Evolutionary conservation across 108 stramenopile genomes (phyloP).

Genomic region (Pinguiococcus pyrenoidosus): DNA sequence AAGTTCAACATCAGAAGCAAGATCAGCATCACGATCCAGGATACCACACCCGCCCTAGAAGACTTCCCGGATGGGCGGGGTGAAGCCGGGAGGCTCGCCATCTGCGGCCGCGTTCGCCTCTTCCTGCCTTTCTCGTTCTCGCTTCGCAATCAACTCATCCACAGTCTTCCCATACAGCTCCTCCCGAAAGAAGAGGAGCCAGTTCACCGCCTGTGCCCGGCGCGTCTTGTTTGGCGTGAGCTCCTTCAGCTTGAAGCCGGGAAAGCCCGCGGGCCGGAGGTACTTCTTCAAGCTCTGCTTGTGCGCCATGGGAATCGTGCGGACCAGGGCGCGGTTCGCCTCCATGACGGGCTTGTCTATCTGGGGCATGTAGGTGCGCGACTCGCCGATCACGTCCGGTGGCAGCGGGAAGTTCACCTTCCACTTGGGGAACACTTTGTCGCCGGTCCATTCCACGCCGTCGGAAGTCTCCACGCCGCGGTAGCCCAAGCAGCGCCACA

Average conservation of each 20-base stretch:
- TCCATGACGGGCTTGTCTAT: conserved; percentile 57
- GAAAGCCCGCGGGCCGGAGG: conserved; percentile 65
- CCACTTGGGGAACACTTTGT: conserved; percentile 75
- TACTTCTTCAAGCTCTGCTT: conserved; percentile 62
- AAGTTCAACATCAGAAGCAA: no score
- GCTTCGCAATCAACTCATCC: conserved; percentile 61
- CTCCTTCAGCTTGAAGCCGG: conserved; percentile 60
- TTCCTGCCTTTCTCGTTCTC: conserved; percentile 36
- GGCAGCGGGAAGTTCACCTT: conserved; percentile 64
- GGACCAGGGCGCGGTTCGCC: conserved; percentile 51
- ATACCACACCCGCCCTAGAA: no score
- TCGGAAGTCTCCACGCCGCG: conserved; percentile 3
- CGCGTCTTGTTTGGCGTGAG: conserved; percentile 91
- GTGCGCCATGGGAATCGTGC: conserved; percentile 55
- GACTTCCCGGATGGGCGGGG: no score
- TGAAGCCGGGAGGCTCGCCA: no score
- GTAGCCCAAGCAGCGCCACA: conserved; percentile 90
- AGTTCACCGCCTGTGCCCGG: conserved; percentile 78
- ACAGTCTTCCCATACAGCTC: conserved; percentile 69
- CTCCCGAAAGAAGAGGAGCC: conserved; percentile 69
- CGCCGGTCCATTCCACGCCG: conserved; percentile 41
- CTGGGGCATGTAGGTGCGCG: conserved; percentile 56
- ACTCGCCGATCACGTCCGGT: conserved; percentile 82
- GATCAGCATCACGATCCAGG: no score
- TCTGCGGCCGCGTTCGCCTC: conserved; percentile 51